Evolutionary conservation across 2,329 filamentous ascomycete species (phyloP).

Genomic region (Ramichloridium luteum): DNA sequence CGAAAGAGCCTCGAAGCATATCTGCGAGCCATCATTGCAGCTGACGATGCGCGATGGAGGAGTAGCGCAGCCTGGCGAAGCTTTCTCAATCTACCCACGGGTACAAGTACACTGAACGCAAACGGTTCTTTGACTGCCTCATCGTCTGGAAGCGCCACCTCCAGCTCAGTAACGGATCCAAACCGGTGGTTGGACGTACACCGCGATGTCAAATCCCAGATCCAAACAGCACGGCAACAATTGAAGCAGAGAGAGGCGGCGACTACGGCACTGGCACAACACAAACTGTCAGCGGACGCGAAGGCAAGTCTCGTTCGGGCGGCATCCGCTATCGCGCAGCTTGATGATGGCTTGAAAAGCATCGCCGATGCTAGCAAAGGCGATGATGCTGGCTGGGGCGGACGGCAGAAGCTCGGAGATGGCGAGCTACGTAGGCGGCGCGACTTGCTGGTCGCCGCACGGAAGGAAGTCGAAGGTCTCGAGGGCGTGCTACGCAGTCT

Average conservation of each 20-base stretch:
- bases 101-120: conserved; percentile 19
- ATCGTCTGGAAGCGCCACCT: conserved; percentile 3
- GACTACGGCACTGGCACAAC: conserved; percentile 45
- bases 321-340: conserved; percentile 47
- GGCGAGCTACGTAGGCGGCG: conserved; percentile 61
- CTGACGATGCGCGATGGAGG: conserved; percentile 64
- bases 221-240: conserved; percentile 55
- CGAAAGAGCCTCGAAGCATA: conserved; percentile 58
- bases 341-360: conserved; percentile 51
- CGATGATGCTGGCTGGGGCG: conserved; percentile 27
- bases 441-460: conserved; percentile 57
- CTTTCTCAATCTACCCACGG: conserved; percentile 59
- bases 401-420: conserved; percentile 47
- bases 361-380: conserved; percentile 24
- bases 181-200: conserved; percentile 67
- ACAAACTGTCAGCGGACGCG: conserved; percentile 52
- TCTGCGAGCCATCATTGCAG: conserved; percentile 57
- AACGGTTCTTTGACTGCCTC: conserved; percentile 31
- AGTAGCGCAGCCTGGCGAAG: conserved; percentile 59
- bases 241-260: conserved; percentile 58
- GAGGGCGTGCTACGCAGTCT: conserved; percentile 60
- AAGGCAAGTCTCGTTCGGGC: conserved; percentile 62
- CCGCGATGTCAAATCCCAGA: conserved; percentile 56
- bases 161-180: conserved; percentile 32
- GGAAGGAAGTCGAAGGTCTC: conserved; percentile 63